Evolutionary conservation across 192 early-diverging fungal species (phyloP).

Genomic region (Mortierella alpina): DNA sequence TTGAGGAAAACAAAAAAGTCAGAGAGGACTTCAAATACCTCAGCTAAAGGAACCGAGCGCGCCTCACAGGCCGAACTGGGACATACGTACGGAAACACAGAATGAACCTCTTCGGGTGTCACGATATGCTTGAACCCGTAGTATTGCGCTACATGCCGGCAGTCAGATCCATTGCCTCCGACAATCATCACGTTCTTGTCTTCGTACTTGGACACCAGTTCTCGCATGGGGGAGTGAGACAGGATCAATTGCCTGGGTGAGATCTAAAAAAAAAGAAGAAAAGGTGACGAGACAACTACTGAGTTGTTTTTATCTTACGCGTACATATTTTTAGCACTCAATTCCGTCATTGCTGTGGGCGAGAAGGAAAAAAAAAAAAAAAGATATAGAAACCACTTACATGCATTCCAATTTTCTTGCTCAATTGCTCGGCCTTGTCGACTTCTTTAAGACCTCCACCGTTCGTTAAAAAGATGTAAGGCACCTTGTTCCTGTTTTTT

Average conservation of each 20-base stretch:
- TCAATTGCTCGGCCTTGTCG: conserved; percentile 77
- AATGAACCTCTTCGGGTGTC: conserved; percentile 67
- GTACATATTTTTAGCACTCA: conserved; percentile 1
- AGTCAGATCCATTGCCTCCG: conserved; percentile 70
- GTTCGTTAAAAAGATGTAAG: conserved; percentile 89
- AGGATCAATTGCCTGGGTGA: conserved; percentile 75
- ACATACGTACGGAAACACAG: conserved; percentile 70
- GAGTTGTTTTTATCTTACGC: neutral
- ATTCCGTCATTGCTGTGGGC: neutral
- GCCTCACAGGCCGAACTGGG: conserved; percentile 37
- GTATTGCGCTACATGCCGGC: conserved; percentile 71
- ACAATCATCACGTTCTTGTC: conserved; percentile 78
- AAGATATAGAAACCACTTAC: conserved; percentile 27
- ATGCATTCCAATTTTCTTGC: conserved; percentile 62
- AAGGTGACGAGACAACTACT: neutral
- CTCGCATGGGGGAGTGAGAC: conserved; percentile 90
- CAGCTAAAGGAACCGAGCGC: conserved; percentile 24
- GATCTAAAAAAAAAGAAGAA: conserved; percentile 47
- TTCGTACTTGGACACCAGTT: conserved; percentile 68
- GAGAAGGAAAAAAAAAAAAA: neutral
- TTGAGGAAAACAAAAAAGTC: neutral
- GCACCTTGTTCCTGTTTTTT: conserved; percentile 63
- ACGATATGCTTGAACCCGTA: conserved; percentile 75
- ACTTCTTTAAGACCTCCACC: conserved; percentile 87
- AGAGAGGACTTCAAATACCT: conserved; percentile 21